Percentiles rank a stretch among this genome's conserved stretches.
phyloP scores from a whole-genome alignment of 768 basidiomycete genomes.

The Cystobasidium tubakii region DNA sequence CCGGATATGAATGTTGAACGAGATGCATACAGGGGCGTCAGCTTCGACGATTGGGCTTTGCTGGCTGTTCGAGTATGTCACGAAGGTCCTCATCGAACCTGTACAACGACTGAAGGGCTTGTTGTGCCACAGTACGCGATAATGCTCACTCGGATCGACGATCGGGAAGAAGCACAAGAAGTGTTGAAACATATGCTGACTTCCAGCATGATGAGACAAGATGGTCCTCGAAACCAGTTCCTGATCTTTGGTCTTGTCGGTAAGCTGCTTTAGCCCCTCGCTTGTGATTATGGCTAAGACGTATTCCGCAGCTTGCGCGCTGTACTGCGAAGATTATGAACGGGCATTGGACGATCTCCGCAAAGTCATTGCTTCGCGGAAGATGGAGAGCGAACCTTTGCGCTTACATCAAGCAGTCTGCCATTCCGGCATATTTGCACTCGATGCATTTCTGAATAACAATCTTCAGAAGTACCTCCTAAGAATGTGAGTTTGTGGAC shows the following conservation, averaged over 20 bases:
- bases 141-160: conserved; percentile 52
- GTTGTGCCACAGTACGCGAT: conserved; percentile 46
- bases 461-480: conserved; percentile 77
- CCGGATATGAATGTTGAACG: conserved; percentile 56
- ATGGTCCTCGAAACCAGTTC: conserved; percentile 59
- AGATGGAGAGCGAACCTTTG: conserved; percentile 80
- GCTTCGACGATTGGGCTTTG: conserved; percentile 76
- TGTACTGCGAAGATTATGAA: conserved; percentile 57
- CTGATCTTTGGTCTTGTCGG: conserved; percentile 72
- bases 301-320: conserved; percentile 63
- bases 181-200: conserved; percentile 67
- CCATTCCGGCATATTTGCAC: conserved; percentile 63
- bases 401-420: conserved; percentile 70
- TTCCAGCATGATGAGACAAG: conserved; percentile 61
- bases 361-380: conserved; percentile 66
- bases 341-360: conserved; percentile 69
- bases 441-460: conserved; percentile 69
- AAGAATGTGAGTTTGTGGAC: conserved; percentile 55
- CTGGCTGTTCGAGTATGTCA: conserved; percentile 72
- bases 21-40: conserved; percentile 68
- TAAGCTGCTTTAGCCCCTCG: conserved; percentile 49
- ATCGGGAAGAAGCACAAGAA: conserved; percentile 66
- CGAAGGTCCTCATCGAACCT: neutral
- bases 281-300: conserved; percentile 11
- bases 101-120: too few relatives aligned